Evolutionary conservation across 371 early-diverging fungal genomes (phyloP).

Genomic region (Mucor mucedo): DNA sequence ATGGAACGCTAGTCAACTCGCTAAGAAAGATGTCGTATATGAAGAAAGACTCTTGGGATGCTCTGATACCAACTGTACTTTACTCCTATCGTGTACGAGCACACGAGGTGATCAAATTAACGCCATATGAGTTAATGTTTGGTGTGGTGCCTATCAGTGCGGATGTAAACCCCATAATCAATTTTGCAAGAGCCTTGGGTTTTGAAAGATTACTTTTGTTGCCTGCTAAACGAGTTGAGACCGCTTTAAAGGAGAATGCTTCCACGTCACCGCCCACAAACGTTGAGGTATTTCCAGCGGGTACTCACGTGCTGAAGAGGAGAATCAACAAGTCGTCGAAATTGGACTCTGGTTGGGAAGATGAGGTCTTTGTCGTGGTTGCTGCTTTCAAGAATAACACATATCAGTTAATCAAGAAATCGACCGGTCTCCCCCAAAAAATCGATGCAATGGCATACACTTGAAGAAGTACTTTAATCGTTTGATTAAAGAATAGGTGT

Average conservation of each 20-base stretch:
- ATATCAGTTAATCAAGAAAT: not conserved
- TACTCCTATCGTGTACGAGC: slow-evolving; percentile 14
- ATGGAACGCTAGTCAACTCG: slow-evolving; percentile 20
- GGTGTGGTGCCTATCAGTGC: not conserved
- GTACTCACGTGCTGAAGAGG: not conserved
- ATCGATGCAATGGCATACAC: not conserved
- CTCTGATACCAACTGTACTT: not conserved
- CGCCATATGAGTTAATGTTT: slow-evolving; percentile 5
- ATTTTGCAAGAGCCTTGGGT: slow-evolving; percentile 1
- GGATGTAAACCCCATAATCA: not conserved
- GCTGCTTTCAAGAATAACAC: not conserved
- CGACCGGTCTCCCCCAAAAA: not conserved
- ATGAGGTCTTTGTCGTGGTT: not conserved
- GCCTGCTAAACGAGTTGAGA: no score
- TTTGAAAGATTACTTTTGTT: not conserved
- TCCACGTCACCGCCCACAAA: not conserved
- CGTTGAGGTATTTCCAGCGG: not conserved
- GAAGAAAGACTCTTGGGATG: slow-evolving; percentile 2
- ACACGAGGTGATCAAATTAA: not conserved
- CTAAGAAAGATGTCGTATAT: slow-evolving; percentile 7
- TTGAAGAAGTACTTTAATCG: not conserved
- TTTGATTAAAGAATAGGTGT: no score
- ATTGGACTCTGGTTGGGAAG: not conserved
- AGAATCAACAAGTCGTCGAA: not conserved
- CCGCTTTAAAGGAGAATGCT: no score